These are phyloP conservation scores for Hymenoscyphus fraxineus DNA, from an alignment of 2,329 filamentous ascomycete genomes.

Conservation along the genomic window DNA sequence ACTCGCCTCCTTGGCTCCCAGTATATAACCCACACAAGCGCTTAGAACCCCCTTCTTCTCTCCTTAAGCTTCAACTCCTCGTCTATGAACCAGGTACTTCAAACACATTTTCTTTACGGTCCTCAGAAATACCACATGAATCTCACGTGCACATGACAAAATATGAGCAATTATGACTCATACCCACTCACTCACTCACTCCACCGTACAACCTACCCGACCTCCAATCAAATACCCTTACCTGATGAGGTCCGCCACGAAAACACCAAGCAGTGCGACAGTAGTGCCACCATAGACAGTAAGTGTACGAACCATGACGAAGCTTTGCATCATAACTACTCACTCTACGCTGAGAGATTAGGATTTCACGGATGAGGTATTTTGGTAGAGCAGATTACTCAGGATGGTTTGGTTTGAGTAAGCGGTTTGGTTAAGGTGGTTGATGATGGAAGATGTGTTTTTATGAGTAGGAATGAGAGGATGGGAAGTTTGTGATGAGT, in stretches of 20 bases:
- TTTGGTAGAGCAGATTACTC: too few relatives aligned
- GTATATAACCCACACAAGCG: too few relatives aligned
- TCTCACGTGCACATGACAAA: too few relatives aligned
- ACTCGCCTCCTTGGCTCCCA: too few relatives aligned
- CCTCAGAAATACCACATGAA: too few relatives aligned
- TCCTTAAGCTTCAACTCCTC: too few relatives aligned
- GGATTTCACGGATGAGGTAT: background rate
- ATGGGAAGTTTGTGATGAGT: too few relatives aligned
- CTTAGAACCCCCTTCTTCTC: too few relatives aligned
- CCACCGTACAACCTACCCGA: background rate
- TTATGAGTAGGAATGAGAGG: background rate
- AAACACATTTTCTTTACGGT: too few relatives aligned
- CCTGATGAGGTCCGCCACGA: background rate
- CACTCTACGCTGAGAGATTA: background rate
- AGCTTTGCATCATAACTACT: background rate
- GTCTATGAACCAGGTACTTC: too few relatives aligned
- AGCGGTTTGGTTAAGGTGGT: background rate
- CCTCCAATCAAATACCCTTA: background rate
- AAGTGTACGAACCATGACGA: background rate
- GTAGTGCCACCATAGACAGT: background rate
- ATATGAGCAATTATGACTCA: background rate
- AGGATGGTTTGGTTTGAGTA: background rate
- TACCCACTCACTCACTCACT: background rate
- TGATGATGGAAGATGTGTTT: background rate
- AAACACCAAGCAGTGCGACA: background rate